Evolutionary conservation across 2,329 filamentous ascomycete genomes (phyloP), one percentile per base, ranked within the genome.

Genomic region (Apiospora sp.): DNA sequence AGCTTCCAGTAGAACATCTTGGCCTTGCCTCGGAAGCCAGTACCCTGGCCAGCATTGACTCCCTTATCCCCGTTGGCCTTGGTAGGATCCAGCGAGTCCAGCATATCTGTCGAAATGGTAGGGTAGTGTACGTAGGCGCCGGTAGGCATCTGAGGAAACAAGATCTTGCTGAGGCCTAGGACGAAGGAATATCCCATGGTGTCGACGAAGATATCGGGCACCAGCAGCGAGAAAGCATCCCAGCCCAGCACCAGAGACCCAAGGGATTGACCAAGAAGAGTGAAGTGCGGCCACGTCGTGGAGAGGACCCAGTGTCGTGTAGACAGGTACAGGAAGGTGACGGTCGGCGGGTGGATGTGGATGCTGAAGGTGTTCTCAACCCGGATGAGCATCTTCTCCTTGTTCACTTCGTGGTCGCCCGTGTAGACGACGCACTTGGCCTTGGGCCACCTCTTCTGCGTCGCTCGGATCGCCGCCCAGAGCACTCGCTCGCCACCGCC

Each of bases 131-230:
- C 95, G 80, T 99, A 99, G 70, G 96, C 95, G 67, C 90, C 95
- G 0, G 95, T 98, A 0, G 96, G 94, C 1, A 98, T 89, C 48
- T 85, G 82, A 0, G 89, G 92, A 80, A 98, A 98, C 34, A 98
- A 86, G 75, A 93, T 88, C 80, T 95, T 96, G 82, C 88, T 93
- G 3, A 98, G 87, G 12, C 94, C 94, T 14, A 98, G 89, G 0
- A 93, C 90, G 80, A 98, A 99, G 37, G 96, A 95, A 79, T 98
- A 99, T 74, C 96, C 96, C 95, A 99, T 98, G 1, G 96, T 99
- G 80, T 99, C 96, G 77, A 99, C 88, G 81, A 98, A 98, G 70
- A 98, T 89, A 81, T 99, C 96, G 0, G 96, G 96, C 0, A 96
- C 93, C 3, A 98, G 87, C 3, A 98, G 89, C n/a, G 90, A 92